Base-by-base conservation (phyloP, 306 rosid species). In the Malus fusca region DNA sequence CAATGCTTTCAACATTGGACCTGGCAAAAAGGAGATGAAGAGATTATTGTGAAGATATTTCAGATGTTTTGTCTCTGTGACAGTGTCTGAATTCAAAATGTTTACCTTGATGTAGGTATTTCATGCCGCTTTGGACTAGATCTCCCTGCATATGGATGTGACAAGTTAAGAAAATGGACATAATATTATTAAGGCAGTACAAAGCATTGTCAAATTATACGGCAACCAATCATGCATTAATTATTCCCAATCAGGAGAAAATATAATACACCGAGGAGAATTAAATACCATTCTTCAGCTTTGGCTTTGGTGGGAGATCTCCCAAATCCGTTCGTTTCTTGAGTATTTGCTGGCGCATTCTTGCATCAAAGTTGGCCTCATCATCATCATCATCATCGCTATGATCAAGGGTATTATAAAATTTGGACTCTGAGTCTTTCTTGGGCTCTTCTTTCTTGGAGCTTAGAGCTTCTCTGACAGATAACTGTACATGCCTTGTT, bases 291-390 rank as follows among this genome's bases (percentile, higher is more conserved):
- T 84, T 84, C 72, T 19, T 85, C 71, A 75, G 52, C 77, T 88
- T 92, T 51, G 86, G 87, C 82, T 88, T 91, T 8, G 88, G 81
- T 59, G 92, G 93, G 68, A 65, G 75, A 84, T 88, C 91, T 66
- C 93, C 97, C 79, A 89, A 74, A 73, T 96, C 97, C 37, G 77
- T 88, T 75, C 92, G 87, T 79, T 86, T 96, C 81, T 75, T 85
- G 60, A 96, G 93, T 84, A 96, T 92, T 80, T 82, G 91, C 84
- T 72, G 80, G 70, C 98, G 97, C 99, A 96, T 96, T 71, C 91
- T 84, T 68, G 93, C 77, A 84, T 92, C 98, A 79, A 96, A 96
- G 84, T 87, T 85, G 58, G 96, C 92, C 81, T 91, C 93, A 44
- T 62, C 35, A 44, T 84, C 87, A 15, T 74, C 82, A n/a, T 78